Base-by-base conservation (phyloP, 768 basidiomycete genomes). In the Chlorophyllum brunneum region DNA sequence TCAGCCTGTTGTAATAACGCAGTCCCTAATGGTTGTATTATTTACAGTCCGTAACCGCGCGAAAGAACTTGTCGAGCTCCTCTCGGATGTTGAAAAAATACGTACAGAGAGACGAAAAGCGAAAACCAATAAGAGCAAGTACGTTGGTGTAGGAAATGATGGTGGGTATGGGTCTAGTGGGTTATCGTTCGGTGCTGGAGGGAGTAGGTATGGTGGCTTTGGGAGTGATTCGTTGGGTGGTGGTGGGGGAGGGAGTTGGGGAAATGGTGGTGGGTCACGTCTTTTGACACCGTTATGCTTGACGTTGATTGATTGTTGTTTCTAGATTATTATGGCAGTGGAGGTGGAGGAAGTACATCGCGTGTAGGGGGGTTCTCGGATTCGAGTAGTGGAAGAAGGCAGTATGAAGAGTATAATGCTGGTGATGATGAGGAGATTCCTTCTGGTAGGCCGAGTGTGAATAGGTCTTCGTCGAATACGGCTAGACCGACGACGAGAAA, bases 371-470 rank as follows among this genome's bases (percentile, higher is more conserved):
- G 77, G 1, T 90, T 87, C 69, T 74, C 79, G 45, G 88, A 92
- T 55, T 73, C 68, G 27, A 66, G 67, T 6, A 67, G 36, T 23
- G 55, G 65, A 10, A 64, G 81, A 34, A 70, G 81, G 50, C 79
- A 80, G 22, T 98, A 83, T 58, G 95, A 98, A 61, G 95, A 98
- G 65, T 99, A 99, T 67, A 90, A 95, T 58, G 97, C 95, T 10
- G 95, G 95, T 1, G 92, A 92, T 54, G 95, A 98, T 55, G 93
- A n/a, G n/a, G n/a, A 95, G 56, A 63, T 72, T 29, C 56, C 66
- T 15, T 49, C 65, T 11, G 58, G 65, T 39, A 63, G 70, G 59
- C 53, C 62, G 37, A 56, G 70, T 63, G 56, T 76, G 67, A 47
- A 74, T 67, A 55, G 72, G 18, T 49, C 70, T 39, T 57, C 63